Evolutionary conservation across 805 yeast species (phyloP), one percentile per base, ranked within the genome.

Genomic region (Zygosaccharomyces siamensis): DNA sequence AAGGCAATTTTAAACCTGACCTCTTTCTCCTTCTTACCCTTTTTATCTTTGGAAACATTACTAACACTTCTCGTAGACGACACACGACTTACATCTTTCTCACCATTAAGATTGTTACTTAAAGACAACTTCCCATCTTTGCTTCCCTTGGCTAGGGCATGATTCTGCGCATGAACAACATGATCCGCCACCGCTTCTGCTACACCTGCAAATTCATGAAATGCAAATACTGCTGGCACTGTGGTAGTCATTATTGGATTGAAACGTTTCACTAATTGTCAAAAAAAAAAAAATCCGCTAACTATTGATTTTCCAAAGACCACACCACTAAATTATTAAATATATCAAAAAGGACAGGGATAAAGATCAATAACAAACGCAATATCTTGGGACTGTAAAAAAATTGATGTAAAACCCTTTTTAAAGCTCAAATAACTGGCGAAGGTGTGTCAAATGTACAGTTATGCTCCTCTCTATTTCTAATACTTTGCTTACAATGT

Each of bases 141-240:
- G 20, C 43, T 46, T 35, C 51, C 51, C 39, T 51, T 47, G n/a
- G 50, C 52, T 18, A 72, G 56, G 1, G 75, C 74, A 47, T 63
- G 66, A 62, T 90, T 87, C 70, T 93, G 98, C 10, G 96, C 95
- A 26, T 86, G 80, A 31, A 89, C 81, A 43, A 92, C 84, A 67
- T 90, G 96, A 68, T 93, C 97, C 1, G 97, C 97, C 26, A 92
- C 96, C 21, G 98, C 98, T 47, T 86, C 95, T 2, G 98, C 97
- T 28, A 92, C 97, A 14, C 87, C 93, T 26, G 81, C 74, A 61
- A 88, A 84, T 67, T 86, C 95, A 39, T 89, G 93, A 66, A 93
- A 92, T 44, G 97, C 87, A 75, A 88, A 90, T 45, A 92, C 84
- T 52, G 89, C 81, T 16, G 99, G 98, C 21, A 89, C 96, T 5